Evolutionary conservation across 192 early-diverging fungal genomes (phyloP).

Genomic region (Umbelopsis isabellina): DNA sequence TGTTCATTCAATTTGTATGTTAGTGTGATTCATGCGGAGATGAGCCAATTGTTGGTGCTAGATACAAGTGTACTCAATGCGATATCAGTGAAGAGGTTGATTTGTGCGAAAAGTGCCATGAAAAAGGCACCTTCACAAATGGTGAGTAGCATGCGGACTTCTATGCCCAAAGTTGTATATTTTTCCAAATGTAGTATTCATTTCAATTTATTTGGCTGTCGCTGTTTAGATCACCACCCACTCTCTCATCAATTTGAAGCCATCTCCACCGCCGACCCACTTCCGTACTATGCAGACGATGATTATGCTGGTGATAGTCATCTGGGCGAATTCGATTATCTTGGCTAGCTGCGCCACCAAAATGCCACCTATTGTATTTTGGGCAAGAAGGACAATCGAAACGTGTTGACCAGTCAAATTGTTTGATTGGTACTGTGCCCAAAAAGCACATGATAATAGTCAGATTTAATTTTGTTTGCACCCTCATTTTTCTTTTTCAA

Average conservation of each 20-base stretch:
- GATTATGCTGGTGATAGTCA: constrained; percentile 40
- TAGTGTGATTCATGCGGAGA: constrained; percentile 72
- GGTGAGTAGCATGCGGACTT: constrained; percentile 21
- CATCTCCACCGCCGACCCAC: constrained; percentile 28
- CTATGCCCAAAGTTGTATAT: background rate
- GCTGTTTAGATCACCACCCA: constrained; percentile 39
- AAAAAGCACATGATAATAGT: too few relatives aligned
- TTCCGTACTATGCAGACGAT: constrained; percentile 45
- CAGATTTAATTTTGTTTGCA: too few relatives aligned
- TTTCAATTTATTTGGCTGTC: background rate
- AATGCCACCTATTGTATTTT: too few relatives aligned
- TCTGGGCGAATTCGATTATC: constrained; percentile 43
- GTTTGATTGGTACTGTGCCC: too few relatives aligned
- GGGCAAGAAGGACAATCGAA: too few relatives aligned
- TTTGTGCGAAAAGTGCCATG: constrained; percentile 69
- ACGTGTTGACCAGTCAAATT: too few relatives aligned
- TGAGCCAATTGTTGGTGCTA: constrained; percentile 73
- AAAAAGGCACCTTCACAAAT: constrained; percentile 55
- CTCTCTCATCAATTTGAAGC: constrained; percentile 41
- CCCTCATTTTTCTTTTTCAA: too few relatives aligned
- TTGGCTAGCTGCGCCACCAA: constrained; percentile 21
- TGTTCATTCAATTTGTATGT: constrained; percentile 42
- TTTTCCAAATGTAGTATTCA: background rate
- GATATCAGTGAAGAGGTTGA: constrained; percentile 64
- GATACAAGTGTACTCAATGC: constrained; percentile 70